Conservation (phyloP, 129 eudicot genomes). For the Erigeron canadensis region DNA sequence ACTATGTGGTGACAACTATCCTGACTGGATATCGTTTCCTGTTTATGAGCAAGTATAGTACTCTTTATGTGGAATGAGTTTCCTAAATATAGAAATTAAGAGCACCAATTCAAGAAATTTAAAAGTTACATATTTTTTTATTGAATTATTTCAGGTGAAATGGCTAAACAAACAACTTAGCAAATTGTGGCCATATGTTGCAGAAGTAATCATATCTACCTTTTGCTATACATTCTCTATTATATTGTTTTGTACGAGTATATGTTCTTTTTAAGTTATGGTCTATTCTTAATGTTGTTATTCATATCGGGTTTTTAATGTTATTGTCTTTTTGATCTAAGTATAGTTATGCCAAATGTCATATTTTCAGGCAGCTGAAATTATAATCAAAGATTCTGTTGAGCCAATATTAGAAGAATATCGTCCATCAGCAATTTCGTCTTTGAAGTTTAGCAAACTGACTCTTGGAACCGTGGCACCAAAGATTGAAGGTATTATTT, state of each 20-base stretch:
- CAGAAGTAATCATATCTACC: constrained; percentile 64
- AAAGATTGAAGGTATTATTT: constrained; percentile 77
- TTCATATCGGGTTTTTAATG: neutral
- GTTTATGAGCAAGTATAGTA: constrained; percentile 84
- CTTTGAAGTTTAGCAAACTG: constrained; percentile 85
- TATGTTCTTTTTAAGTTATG: neutral
- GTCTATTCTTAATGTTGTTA: neutral
- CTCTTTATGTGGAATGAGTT: neutral
- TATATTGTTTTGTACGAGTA: neutral
- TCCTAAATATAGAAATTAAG: too few species aligned
- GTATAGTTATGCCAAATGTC: constrained; percentile 13
- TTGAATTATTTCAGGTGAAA: constrained; percentile 63
- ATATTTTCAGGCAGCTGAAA: constrained; percentile 73
- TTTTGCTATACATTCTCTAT: neutral
- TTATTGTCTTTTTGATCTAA: neutral
- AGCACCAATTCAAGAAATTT: too few species aligned
- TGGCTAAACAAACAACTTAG: constrained; percentile 90
- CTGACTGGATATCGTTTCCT: constrained; percentile 97
- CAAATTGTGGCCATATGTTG: constrained; percentile 94
- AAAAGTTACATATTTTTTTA: neutral
- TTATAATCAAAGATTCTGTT: constrained; percentile 75
- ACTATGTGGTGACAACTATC: constrained; percentile 87
- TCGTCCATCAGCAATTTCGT: constrained; percentile 91
- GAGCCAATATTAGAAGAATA: constrained; percentile 94
- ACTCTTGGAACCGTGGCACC: constrained; percentile 95